Conservation (phyloP, 345 rosid genomes). For the Citrus medica region DNA sequence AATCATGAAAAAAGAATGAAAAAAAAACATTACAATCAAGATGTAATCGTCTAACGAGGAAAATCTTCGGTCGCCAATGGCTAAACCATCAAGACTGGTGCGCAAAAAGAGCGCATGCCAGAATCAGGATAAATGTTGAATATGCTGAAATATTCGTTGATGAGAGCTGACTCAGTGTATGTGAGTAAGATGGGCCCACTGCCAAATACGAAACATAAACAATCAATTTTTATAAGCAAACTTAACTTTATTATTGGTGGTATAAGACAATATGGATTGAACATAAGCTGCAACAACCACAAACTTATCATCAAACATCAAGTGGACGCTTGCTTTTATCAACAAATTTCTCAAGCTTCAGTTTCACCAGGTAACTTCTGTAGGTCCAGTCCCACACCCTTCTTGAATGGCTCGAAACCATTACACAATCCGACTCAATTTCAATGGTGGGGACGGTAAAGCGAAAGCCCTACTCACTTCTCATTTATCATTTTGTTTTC, state of each 20-base stretch:
- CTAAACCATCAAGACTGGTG: no score
- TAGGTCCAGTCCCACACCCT: not conserved
- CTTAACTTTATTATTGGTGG: constrained; percentile 3
- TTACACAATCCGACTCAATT: not conserved
- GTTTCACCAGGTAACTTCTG: not conserved
- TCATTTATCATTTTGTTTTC: not conserved
- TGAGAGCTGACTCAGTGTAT: no score
- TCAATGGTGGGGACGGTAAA: not conserved
- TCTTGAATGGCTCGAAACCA: constrained; percentile 15
- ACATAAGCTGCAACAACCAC: constrained; percentile 27
- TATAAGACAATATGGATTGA: constrained; percentile 23
- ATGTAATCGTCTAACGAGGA: no score
- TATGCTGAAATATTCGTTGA: constrained; percentile 5
- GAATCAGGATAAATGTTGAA: not conserved
- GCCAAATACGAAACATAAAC: not conserved
- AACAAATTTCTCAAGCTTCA: constrained; percentile 1
- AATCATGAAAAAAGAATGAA: no score
- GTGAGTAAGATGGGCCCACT: not conserved
- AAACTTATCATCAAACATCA: not conserved
- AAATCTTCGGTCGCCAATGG: no score
- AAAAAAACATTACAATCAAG: no score
- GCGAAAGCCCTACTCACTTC: not conserved
- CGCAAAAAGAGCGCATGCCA: not conserved
- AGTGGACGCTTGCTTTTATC: not conserved
- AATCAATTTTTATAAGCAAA: not conserved